phyloP scores from a whole-genome alignment of 257 asterid species.

The Scutellaria galericulata region DNA sequence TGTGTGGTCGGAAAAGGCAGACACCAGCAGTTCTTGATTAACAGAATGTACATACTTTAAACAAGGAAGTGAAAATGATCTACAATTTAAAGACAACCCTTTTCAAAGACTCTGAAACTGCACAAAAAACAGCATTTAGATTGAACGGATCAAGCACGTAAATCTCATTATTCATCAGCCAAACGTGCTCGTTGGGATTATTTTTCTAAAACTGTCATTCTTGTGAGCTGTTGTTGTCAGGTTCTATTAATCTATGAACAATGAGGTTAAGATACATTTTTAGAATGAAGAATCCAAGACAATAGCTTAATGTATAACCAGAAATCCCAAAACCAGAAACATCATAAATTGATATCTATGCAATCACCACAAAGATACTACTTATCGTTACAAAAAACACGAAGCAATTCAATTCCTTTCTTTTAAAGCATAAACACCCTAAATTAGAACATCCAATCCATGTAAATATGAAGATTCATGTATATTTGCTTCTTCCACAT shows the following conservation, averaged over 20 bases:
- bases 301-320: background rate
- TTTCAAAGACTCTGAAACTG: background rate
- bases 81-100: background rate
- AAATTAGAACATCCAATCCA: background rate
- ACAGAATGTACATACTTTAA: background rate
- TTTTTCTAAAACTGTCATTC: background rate
- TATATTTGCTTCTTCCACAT: background rate
- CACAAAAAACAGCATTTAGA: background rate
- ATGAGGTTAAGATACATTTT: background rate
- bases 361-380: background rate
- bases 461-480: background rate
- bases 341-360: slow-evolving; percentile 20
- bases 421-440: slow-evolving; percentile 6
- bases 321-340: slow-evolving; percentile 31
- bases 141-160: background rate
- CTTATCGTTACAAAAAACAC: background rate
- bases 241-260: background rate
- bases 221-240: background rate
- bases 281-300: slow-evolving; percentile 13
- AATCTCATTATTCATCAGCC: slow-evolving; percentile 8
- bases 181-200: background rate
- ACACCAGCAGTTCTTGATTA: background rate
- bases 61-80: background rate
- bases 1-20: background rate
- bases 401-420: background rate